These are phyloP conservation scores for Zygotorulaspora mrakii DNA, from an alignment of 1,139 yeast species.

Conservation along the genomic window DNA sequence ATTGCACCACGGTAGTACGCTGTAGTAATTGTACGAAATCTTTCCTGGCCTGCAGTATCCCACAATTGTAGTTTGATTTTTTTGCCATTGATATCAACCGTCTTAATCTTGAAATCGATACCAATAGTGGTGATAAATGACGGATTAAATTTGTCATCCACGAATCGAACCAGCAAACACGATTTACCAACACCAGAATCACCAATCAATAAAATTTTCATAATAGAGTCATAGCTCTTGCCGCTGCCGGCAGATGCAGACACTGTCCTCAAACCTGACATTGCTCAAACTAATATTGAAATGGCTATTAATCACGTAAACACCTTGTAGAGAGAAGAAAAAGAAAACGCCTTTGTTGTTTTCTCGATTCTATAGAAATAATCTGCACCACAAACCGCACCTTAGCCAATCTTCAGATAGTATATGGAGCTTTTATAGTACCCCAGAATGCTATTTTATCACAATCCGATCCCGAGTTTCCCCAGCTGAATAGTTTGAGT, in stretches of 20 bases:
- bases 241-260: conserved; percentile 32
- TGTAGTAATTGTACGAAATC: conserved; percentile 96
- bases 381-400: too few species aligned
- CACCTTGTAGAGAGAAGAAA: conserved; percentile 3
- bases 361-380: too few species aligned
- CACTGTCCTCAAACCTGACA: conserved; percentile 35
- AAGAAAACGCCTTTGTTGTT: too few species aligned
- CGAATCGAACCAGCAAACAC: conserved; percentile 87
- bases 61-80: conserved; percentile 93
- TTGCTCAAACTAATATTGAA: conserved; percentile 7
- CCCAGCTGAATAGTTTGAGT: not conserved
- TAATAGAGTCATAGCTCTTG: conserved; percentile 87
- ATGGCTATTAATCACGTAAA: not conserved
- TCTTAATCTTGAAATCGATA: conserved; percentile 94
- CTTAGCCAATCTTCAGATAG: too few species aligned
- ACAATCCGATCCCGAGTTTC: not conserved
- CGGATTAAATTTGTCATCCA: conserved; percentile 95
- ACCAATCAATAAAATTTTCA: conserved; percentile 90
- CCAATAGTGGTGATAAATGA: conserved; percentile 96
- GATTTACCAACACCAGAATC: conserved; percentile 98
- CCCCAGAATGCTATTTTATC: too few species aligned
- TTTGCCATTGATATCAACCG: conserved; percentile 89
- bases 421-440: too few species aligned
- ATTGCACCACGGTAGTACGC: conserved; percentile 98
- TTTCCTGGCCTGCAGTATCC: conserved; percentile 99